These are phyloP conservation scores for Boletus subparvulus DNA, from an alignment of 768 basidiomycete species.

Conservation along the genomic window DNA sequence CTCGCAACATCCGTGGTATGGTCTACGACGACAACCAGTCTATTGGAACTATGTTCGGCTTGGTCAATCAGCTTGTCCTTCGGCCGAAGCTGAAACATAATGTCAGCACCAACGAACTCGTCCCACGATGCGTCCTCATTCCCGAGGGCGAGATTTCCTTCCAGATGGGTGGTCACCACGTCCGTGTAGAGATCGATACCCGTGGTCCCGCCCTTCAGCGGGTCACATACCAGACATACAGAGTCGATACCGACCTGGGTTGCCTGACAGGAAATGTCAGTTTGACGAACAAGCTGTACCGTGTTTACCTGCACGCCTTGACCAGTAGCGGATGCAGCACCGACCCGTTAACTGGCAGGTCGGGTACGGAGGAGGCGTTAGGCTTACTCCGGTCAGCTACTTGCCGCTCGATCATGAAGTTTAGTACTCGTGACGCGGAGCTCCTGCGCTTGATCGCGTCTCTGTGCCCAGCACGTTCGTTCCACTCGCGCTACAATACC, in stretches of 20 bases:
- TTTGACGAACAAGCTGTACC: constrained; percentile 33
- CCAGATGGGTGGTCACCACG: constrained; percentile 3
- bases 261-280: constrained; percentile 25
- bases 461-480: constrained; percentile 27
- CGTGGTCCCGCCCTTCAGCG: background rate
- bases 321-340: constrained; percentile 36
- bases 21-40: constrained; percentile 41
- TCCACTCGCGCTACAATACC: constrained; percentile 28
- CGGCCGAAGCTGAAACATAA: constrained; percentile 18
- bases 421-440: constrained; percentile 26
- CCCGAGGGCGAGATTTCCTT: constrained; percentile 32
- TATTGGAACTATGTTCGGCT: constrained; percentile 42
- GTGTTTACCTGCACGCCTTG: constrained; percentile 44
- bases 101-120: background rate
- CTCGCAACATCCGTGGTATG: constrained; percentile 40
- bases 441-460: constrained; percentile 34
- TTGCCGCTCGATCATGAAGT: constrained; percentile 38
- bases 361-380: constrained; percentile 45
- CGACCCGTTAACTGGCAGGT: constrained; percentile 45
- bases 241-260: constrained; percentile 31
- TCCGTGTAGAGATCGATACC: background rate
- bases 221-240: constrained; percentile 29
- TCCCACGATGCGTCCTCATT: constrained; percentile 32
- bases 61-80: constrained; percentile 41
- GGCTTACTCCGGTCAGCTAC: constrained; percentile 37